These are phyloP conservation scores for Lenzites betulinus DNA, from an alignment of 768 basidiomycete genomes.

Conservation along the genomic window DNA sequence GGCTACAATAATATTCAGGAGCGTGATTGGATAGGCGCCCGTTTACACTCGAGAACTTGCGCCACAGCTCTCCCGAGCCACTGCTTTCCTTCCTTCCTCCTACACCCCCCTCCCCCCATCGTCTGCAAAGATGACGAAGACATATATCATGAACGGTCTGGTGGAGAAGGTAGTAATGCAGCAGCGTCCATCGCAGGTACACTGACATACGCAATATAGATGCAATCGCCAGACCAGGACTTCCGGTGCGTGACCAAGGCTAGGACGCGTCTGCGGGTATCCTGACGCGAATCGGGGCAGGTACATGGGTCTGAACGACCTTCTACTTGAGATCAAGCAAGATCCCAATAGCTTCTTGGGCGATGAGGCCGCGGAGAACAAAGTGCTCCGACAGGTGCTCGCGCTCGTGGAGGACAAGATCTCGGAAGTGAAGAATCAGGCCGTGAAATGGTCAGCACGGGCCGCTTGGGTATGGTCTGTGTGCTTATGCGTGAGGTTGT, in stretches of 20 bases:
- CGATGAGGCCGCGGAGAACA: conserved; percentile 85
- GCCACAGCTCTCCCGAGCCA: conserved; percentile 20
- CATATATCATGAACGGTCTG: conserved; percentile 81
- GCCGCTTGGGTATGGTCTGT: not conserved
- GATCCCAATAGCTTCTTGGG: conserved; percentile 75
- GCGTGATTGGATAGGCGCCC: conserved; percentile 9
- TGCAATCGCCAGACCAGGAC: conserved; percentile 91
- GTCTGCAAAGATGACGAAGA: conserved; percentile 66
- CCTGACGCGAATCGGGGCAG: conserved; percentile 43
- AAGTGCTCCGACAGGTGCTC: conserved; percentile 82
- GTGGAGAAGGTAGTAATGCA: conserved; percentile 65
- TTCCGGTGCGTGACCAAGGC: conserved; percentile 58
- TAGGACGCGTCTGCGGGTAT: conserved; percentile 19
- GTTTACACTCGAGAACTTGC: conserved; percentile 9
- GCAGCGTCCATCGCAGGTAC: not conserved
- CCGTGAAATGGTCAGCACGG: conserved; percentile 82
- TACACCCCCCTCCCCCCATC: conserved; percentile 7
- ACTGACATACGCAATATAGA: conserved; percentile 45
- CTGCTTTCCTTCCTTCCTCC: conserved; percentile 10
- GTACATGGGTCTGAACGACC: conserved; percentile 96
- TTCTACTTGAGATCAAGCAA: conserved; percentile 85
- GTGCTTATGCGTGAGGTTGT: not conserved
- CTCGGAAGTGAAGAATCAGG: conserved; percentile 97
- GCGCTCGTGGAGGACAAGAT: conserved; percentile 91
- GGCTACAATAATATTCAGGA: no score